Percentiles rank a stretch among this genome's conserved stretches.
These are phyloP conservation scores for Cytospora leucostoma DNA, from an alignment of 2,329 filamentous ascomycete species.

Conservation along the genomic window DNA sequence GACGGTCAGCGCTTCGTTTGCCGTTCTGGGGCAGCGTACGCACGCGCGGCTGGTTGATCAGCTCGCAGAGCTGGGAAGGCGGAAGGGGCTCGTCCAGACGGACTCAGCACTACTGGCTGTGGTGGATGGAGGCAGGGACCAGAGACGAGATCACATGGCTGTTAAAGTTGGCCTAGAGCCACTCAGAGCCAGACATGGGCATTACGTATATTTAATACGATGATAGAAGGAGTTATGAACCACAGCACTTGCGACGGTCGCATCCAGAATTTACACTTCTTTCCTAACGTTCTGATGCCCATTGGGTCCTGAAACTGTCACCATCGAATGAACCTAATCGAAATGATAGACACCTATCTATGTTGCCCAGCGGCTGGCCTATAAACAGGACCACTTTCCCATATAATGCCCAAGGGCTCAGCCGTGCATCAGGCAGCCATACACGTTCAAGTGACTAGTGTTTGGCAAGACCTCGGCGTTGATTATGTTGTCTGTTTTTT, in stretches of 20 bases:
- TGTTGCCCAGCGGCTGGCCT: too few species aligned
- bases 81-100: not conserved
- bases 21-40: constrained; percentile 1
- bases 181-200: not conserved
- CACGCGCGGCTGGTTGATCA: constrained; percentile 7
- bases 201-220: not conserved
- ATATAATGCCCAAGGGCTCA: too few species aligned
- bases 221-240: not conserved
- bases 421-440: too few species aligned
- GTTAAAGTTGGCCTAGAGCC: not conserved
- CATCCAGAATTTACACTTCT: not conserved
- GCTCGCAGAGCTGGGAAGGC: constrained; percentile 1
- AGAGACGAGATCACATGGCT: not conserved
- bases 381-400: too few species aligned
- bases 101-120: not conserved
- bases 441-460: too few species aligned
- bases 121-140: not conserved
- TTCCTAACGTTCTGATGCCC: too few species aligned
- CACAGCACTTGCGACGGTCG: not conserved
- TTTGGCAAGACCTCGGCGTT: too few species aligned
- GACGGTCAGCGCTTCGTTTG: not conserved
- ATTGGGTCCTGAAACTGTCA: too few species aligned
- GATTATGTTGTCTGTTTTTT: too few species aligned
- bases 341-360: too few species aligned
- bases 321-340: too few species aligned